Evolutionary conservation across 345 rosid genomes (phyloP).

Genomic region (Euphorbia lathyris): DNA sequence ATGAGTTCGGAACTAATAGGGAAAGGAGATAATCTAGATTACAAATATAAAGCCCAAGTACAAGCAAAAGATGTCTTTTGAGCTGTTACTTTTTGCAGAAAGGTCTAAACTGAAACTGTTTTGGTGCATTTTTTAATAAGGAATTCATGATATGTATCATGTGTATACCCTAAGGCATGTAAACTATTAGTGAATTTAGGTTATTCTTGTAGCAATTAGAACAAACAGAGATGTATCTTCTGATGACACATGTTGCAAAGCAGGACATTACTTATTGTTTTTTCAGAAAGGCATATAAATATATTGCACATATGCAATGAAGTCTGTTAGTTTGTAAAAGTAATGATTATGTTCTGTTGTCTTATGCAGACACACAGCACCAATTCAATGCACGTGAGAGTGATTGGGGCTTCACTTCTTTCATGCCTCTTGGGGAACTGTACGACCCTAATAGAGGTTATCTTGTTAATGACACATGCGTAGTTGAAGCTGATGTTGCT

Average conservation of each 20-base stretch:
- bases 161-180: not conserved
- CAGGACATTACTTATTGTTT: not conserved
- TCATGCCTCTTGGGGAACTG: conserved; percentile 89
- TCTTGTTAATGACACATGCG: conserved; percentile 66
- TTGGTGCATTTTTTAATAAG: not conserved
- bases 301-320: not conserved
- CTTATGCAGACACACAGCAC: conserved; percentile 76
- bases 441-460: conserved; percentile 90
- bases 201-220: not conserved
- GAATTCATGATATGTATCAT: not conserved
- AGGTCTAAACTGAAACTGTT: not conserved
- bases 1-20: not conserved
- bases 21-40: not conserved
- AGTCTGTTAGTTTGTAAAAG: not conserved
- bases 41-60: not conserved
- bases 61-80: not conserved
- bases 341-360: conserved; percentile 1
- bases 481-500: conserved; percentile 90
- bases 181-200: not conserved
- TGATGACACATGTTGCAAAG: not conserved
- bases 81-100: not conserved
- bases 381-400: conserved; percentile 89
- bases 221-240: not conserved
- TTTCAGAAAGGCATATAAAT: not conserved
- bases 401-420: conserved; percentile 95